Evolutionary conservation across 805 yeast genomes (phyloP).

Genomic region (Saccharomycopsis lassenensis): DNA sequence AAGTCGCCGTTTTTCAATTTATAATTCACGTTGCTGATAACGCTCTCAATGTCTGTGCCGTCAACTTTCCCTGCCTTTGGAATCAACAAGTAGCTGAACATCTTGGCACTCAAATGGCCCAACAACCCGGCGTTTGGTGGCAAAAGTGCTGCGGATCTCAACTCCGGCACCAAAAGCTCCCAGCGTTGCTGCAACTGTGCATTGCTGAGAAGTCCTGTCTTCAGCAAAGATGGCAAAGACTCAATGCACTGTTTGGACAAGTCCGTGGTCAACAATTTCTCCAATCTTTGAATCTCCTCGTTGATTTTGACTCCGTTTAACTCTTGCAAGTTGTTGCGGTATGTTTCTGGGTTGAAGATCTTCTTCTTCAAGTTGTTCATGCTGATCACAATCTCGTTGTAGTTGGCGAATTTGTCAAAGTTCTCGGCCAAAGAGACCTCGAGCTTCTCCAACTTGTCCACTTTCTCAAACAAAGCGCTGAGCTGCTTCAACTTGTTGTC

Average conservation of each 20-base stretch:
- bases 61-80: slow-evolving; percentile 51
- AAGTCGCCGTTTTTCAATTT: slow-evolving; percentile 66
- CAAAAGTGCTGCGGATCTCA: slow-evolving; percentile 76
- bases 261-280: slow-evolving; percentile 36
- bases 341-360: slow-evolving; percentile 11
- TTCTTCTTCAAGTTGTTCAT: slow-evolving; percentile 19
- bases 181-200: slow-evolving; percentile 74
- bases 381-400: slow-evolving; percentile 27
- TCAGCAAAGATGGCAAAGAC: slow-evolving; percentile 35
- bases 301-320: slow-evolving; percentile 44
- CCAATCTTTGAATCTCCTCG: slow-evolving; percentile 49
- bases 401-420: slow-evolving; percentile 29
- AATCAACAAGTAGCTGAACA: slow-evolving; percentile 67
- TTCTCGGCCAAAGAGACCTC: slow-evolving; percentile 32
- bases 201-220: slow-evolving; percentile 57
- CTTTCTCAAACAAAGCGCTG: slow-evolving; percentile 43
- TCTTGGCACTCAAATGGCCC: slow-evolving; percentile 75
- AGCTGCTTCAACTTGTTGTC: slow-evolving; percentile 66
- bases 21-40: slow-evolving; percentile 75
- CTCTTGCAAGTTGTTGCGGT: slow-evolving; percentile 19
- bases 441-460: slow-evolving; percentile 46
- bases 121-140: slow-evolving; percentile 95
- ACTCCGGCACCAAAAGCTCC: slow-evolving; percentile 70
- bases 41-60: slow-evolving; percentile 81
- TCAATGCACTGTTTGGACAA: slow-evolving; percentile 39